Percentiles rank a stretch among this genome's conserved stretches.
Evolutionary conservation across 345 rosid genomes (phyloP).

Genomic region (Salix arbutifolia): DNA sequence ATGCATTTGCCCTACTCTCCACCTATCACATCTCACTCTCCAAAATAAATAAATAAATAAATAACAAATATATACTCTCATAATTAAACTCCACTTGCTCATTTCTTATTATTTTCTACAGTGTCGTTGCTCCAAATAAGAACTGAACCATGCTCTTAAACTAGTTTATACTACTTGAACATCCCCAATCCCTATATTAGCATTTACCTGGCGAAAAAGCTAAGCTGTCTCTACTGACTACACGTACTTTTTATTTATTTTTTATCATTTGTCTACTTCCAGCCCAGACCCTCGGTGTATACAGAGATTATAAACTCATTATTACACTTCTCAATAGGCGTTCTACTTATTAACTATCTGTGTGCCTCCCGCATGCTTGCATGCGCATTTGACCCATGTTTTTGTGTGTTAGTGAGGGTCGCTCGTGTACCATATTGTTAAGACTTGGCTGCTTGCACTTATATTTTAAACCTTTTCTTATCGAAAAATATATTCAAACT

Average conservation of each 20-base stretch:
- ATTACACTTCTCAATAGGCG: conserved; percentile 36
- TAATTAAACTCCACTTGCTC: conserved; percentile 14
- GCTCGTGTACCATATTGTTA: neutral
- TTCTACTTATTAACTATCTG: conserved; percentile 24
- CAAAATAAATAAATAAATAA: neutral
- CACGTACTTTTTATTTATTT: too few species aligned
- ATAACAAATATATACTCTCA: neutral
- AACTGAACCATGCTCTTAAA: conserved; percentile 23
- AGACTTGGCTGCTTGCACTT: neutral
- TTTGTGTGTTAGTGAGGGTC: conserved; percentile 29
- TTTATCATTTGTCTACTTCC: conserved; percentile 13
- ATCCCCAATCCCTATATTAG: conserved; percentile 34
- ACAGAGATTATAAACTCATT: conserved; percentile 55
- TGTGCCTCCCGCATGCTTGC: conserved; percentile 46
- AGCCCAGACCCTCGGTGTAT: conserved; percentile 34
- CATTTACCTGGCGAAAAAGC: conserved; percentile 12
- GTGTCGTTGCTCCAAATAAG: conserved; percentile 13
- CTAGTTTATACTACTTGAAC: neutral
- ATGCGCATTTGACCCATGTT: conserved; percentile 61
- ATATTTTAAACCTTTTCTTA: too few species aligned
- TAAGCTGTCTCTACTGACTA: neutral
- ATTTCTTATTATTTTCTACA: neutral
- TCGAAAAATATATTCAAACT: too few species aligned
- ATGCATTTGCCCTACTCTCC: conserved; percentile 22
- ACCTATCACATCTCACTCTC: conserved; percentile 13